These are phyloP conservation scores for Juglanconis oblonga DNA, from an alignment of 2,329 filamentous ascomycete species.

Conservation along the genomic window DNA sequence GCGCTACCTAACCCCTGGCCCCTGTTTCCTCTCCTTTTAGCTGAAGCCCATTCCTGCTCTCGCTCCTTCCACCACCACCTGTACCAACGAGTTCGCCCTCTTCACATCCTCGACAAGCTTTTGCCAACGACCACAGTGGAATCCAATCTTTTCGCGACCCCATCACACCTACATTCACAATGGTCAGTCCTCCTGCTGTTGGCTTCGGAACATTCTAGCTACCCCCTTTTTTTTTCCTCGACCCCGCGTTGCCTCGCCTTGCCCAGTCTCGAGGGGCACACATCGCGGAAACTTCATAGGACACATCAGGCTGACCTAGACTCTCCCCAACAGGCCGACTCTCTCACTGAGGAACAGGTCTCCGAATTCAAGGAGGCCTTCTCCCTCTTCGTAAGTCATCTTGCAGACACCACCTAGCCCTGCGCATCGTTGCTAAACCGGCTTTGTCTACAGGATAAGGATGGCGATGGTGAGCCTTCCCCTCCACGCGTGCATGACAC, in stretches of 20 bases:
- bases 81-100: conserved; percentile 8
- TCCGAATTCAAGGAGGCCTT: conserved; percentile 99
- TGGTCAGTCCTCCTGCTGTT: conserved; percentile 11
- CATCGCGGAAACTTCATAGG: conserved; percentile 2
- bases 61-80: conserved; percentile 7
- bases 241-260: conserved; percentile 11
- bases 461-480: conserved; percentile 75
- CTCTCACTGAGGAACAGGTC: conserved; percentile 99
- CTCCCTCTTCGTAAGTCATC: conserved; percentile 88
- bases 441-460: conserved; percentile 67
- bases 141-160: neutral
- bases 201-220: neutral
- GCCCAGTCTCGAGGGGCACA: conserved; percentile 13
- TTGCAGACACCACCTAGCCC: conserved; percentile 18
- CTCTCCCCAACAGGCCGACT: conserved; percentile 70
- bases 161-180: conserved; percentile 8
- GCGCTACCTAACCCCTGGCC: neutral
- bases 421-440: neutral
- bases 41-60: conserved; percentile 12
- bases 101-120: conserved; percentile 5
- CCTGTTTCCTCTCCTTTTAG: conserved; percentile 17
- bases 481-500: conserved; percentile 1
- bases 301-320: conserved; percentile 20
- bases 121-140: conserved; percentile 6
- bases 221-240: conserved; percentile 3